Base-by-base conservation (phyloP, 163 green algal genomes). In the Dunaliella salina region DNA sequence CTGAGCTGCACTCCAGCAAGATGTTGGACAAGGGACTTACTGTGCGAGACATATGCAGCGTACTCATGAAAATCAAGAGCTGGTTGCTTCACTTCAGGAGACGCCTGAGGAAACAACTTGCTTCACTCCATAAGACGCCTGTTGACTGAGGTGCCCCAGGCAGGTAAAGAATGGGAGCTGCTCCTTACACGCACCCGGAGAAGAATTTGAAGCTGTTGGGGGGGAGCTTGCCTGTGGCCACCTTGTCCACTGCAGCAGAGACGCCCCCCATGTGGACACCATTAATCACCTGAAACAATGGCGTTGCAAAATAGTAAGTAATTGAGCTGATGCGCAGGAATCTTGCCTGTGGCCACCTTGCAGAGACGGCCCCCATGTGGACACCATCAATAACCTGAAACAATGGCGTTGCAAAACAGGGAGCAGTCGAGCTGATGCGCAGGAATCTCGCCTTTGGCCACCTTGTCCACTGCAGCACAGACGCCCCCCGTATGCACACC, bases 201-300 rank as follows among this genome's bases (percentile, higher is more conserved):
- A 90, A 90, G 71, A 90, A 90, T 72, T 87, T 90, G 84, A 90
- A 90, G 72, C 81, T 84, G 32, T 17, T 33, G 4, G 87, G 50
- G 29, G 35, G 75, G 30, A 87, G 81, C 35, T 75, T 33, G 24
- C 86, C 88, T 33, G 24, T 59, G n/a, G 46, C 3, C 80, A 91
- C 88, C 30, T 80, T 83, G 30, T 45, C 32, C 20, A 80, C 69
- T 17, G 88, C 88, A 26, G 81, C 88, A 34, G n/a, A 34, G 83
- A 88, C 78, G 22, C 88, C 88, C 18, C 85, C 88, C 83, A 89
- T 85, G 84, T 88, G 87, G 17, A 91, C 50, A 1, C 88, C 88
- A 1, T 86, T 83, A 0, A 88, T 75, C 26, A 91, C 63, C 33
- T 30, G 26, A 50, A n/a, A 50, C 40, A 50, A 8, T 8, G 40